A percentile compares a stretch with the other conserved stretches of the same genome.
phyloP scores from a whole-genome alignment of 192 early-diverging fungal genomes.

The Phycomyces nitens region DNA sequence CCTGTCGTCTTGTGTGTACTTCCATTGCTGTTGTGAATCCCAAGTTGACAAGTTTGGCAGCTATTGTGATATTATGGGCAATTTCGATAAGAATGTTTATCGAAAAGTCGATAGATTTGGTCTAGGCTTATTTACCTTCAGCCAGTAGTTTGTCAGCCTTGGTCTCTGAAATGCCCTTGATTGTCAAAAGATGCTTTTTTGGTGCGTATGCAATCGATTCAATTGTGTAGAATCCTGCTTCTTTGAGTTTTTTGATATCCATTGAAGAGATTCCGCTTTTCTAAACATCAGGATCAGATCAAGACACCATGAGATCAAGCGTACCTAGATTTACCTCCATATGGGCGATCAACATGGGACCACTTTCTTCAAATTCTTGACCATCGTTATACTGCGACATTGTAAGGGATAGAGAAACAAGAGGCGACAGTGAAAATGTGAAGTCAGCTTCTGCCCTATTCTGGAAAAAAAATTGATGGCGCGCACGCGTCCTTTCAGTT shows the following conservation, averaged over 20 bases:
- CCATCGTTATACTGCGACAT: neutral
- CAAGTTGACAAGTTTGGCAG: slow-evolving; percentile 88
- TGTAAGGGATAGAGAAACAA: neutral
- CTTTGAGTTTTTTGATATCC: slow-evolving; percentile 82
- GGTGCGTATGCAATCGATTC: slow-evolving; percentile 92
- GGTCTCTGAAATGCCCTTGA: slow-evolving; percentile 94
- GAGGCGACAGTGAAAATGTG: neutral
- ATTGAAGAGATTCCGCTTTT: slow-evolving; percentile 63
- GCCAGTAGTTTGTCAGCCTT: slow-evolving; percentile 93
- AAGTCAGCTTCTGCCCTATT: neutral
- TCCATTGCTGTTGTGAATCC: slow-evolving; percentile 94
- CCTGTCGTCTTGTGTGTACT: slow-evolving; percentile 77
- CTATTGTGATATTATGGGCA: slow-evolving; percentile 36
- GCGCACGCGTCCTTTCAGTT: neutral
- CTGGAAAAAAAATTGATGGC: neutral
- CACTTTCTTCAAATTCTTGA: neutral
- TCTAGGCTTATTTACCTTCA: slow-evolving; percentile 58
- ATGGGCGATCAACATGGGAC: neutral
- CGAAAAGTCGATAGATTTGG: neutral
- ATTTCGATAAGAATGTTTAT: slow-evolving; percentile 6
- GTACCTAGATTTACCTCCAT: slow-evolving; percentile 1
- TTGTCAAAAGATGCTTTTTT: slow-evolving; percentile 74
- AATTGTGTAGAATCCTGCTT: slow-evolving; percentile 87
- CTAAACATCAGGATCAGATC: slow-evolving; percentile 27
- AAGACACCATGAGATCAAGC: neutral